Base-by-base conservation (phyloP, 805 yeast genomes). In the Lipomyces yamadae region DNA sequence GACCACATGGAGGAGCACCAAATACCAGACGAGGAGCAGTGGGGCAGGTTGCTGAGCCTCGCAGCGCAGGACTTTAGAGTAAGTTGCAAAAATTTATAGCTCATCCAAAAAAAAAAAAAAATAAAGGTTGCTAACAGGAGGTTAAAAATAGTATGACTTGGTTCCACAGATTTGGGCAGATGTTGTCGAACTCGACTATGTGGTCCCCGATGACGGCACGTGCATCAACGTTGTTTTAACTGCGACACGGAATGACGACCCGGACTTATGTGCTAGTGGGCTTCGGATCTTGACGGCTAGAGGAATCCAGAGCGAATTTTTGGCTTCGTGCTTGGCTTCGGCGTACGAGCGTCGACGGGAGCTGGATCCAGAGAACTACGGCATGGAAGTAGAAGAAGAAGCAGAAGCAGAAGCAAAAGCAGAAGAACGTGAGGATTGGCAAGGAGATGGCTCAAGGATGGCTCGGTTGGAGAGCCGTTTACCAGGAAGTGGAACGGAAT, bases 151-250 rank as follows among this genome's bases (percentile, higher is more conserved):
- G 55, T 52, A 52, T 52, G 55, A 52, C 55, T 4, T 52, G 55
- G 34, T 52, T 34, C 7, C 34, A 32, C 34, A 32, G 55, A 52
- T 52, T 29, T 52, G 55, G 55, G 34, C n/a, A 7, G 55, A 52
- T 32, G 3, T 29, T 32, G 55, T 52, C 34, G 55, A 52, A 29
- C 11, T 15, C 55, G 32, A 29, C 55, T 29, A 29, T 34, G 34
- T 52, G n/a, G 15, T 52, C 34, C 55, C 55, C 6, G 55, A 52
- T n/a, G 55, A 52, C 55, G 55, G 55, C 30, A 52, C 55, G 3
- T 52, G 55, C 55, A 52, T 52, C 35, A 52, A 52, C 55, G 29
- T 32, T 32, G 55, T 29, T 34, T n/a, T 52, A n/a, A 32, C 55
- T 3, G 32, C 55, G 34, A 11, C 55, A 32, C 55, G 55, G 8